These are phyloP conservation scores for Sugiyamaella lignohabitans DNA, from an alignment of 805 yeast species.

Conservation along the genomic window DNA sequence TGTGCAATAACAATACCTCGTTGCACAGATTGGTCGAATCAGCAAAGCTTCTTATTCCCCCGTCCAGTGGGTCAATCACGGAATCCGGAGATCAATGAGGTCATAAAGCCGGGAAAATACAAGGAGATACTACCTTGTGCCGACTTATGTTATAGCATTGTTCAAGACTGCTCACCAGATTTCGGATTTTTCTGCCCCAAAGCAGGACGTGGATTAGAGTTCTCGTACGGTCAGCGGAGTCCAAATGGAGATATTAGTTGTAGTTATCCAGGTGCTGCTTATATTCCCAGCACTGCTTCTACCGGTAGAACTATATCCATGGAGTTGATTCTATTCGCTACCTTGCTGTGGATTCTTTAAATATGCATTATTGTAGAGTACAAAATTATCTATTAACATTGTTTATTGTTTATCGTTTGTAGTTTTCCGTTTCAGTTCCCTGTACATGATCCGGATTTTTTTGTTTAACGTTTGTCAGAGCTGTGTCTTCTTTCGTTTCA, in stretches of 20 bases:
- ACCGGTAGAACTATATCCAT: background rate
- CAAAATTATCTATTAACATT: background rate
- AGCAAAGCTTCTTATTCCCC: constrained; percentile 32
- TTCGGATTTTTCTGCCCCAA: constrained; percentile 73
- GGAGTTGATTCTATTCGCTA: too few species aligned
- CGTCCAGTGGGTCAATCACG: constrained; percentile 52
- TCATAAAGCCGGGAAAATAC: constrained; percentile 54
- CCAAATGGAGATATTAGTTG: constrained; percentile 32
- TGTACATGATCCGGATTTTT: too few species aligned
- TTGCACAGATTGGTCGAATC: constrained; percentile 47
- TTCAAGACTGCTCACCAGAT: constrained; percentile 73
- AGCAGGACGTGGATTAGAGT: constrained; percentile 13
- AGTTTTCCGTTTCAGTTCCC: too few species aligned
- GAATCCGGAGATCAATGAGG: constrained; percentile 48
- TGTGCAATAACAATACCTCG: constrained; percentile 86
- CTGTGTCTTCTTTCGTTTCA: background rate
- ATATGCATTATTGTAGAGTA: background rate
- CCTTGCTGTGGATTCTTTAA: too few species aligned
- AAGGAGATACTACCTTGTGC: constrained; percentile 84
- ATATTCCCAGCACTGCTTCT: constrained; percentile 15
- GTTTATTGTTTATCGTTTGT: background rate
- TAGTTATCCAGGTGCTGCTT: constrained; percentile 34
- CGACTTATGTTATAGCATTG: constrained; percentile 70
- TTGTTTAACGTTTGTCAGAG: too few species aligned
- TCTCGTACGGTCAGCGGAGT: constrained; percentile 26